Base-by-base conservation (phyloP, 2,329 filamentous ascomycete genomes). In the Phaeoacremonium minimum region DNA sequence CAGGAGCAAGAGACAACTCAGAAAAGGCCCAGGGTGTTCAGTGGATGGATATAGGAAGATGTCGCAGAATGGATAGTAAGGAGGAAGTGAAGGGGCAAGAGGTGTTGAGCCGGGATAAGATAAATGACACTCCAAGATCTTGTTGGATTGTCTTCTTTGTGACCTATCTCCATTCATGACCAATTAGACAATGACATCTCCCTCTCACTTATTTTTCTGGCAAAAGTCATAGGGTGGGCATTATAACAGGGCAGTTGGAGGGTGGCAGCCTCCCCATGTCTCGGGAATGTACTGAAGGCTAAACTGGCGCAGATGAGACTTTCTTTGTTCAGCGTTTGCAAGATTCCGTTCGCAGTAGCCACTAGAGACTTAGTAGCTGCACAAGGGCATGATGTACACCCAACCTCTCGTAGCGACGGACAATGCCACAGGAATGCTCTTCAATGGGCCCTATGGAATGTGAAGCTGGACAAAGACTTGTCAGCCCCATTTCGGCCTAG, bases 261-360 rank as follows among this genome's bases (percentile, higher is more conserved):
- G 40, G 22, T 26, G 22, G 22, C 22, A 9, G 9, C 22, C 22
- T 9, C 22, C 22, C 22, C 22, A 26, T 63, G 62, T 65, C 57
- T 66, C 61, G 61, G 63, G 60, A 63, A 54, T 61, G 57, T 53
- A 57, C 60, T 56, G 55, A 45, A 38, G 46, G 42, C 42, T 43
- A 40, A 35, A 33, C 43, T 40, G 43, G 33, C 33, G 42, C 45
- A 46, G 41, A 43, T 47, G 40, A 41, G 33, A 43, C 42, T 47
- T n/a, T 50, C 49, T 55, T 55, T 50, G 45, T 52, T 36, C 47
- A 38, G 49, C 52, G 52, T 55, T 56, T 54, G 52, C 51, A 46
- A 34, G 15, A 15, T 48, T 52, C 50, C 53, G 50, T 52, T 51
- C 47, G 50, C 48, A 47, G 46, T 46, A 29, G 26, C 31, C 26